Evolutionary conservation across 768 basidiomycete genomes (phyloP).

Genomic region (Neoboletus brunneissimus): DNA sequence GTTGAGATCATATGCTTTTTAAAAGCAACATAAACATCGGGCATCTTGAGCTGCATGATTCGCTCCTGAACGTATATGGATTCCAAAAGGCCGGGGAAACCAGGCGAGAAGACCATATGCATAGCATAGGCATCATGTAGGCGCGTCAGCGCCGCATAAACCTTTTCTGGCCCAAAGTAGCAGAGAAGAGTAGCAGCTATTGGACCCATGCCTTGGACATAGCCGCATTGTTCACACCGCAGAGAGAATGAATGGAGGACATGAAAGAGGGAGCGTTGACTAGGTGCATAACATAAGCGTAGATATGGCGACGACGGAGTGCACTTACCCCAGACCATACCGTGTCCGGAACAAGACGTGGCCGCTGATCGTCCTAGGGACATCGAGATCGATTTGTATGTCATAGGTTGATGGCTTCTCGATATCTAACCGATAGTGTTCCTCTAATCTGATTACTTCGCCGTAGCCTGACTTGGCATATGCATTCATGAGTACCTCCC

Average conservation of each 20-base stretch:
- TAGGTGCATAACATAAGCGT: conserved; percentile 31
- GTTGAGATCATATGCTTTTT: conserved; percentile 87
- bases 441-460: conserved; percentile 43
- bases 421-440: conserved; percentile 58
- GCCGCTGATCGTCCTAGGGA: conserved; percentile 92
- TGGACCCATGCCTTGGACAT: conserved; percentile 99
- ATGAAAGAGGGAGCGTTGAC: conserved; percentile 93
- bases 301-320: neutral
- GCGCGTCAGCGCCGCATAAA: conserved; percentile 80
- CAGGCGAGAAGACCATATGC: conserved; percentile 87
- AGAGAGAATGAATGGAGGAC: conserved; percentile 91
- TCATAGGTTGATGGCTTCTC: conserved; percentile 87
- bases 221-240: conserved; percentile 82
- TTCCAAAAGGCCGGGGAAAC: conserved; percentile 94
- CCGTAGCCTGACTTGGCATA: conserved; percentile 45
- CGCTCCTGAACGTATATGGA: conserved; percentile 96
- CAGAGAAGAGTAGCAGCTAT: conserved; percentile 92
- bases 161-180: conserved; percentile 89
- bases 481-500: conserved; percentile 75
- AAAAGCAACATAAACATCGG: conserved; percentile 83
- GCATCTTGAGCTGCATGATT: conserved; percentile 83
- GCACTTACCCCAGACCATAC: conserved; percentile 89
- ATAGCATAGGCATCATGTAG: conserved; percentile 86
- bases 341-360: conserved; percentile 94
- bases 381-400: conserved; percentile 96